Percentiles rank a stretch among this genome's conserved stretches.
These are phyloP conservation scores for Pythium chondricola DNA, from an alignment of 352 stramenopile species.

Conservation along the genomic window DNA sequence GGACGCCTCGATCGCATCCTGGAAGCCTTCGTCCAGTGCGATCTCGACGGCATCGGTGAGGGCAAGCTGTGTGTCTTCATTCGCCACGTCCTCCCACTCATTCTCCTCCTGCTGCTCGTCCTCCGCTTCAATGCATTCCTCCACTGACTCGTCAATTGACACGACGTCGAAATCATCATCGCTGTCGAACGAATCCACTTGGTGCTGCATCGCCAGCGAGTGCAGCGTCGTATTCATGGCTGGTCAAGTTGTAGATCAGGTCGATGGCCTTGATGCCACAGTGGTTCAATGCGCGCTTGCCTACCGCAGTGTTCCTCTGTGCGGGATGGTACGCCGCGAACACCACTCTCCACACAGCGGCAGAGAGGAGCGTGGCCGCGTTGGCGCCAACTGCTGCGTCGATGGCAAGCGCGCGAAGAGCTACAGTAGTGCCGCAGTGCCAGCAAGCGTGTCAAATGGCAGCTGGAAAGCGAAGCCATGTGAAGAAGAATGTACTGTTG, in stretches of 20 bases:
- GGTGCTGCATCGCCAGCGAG: slow-evolving; percentile 3
- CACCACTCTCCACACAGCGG: not conserved
- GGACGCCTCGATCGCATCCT: slow-evolving; percentile 8
- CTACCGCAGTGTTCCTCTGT: not conserved
- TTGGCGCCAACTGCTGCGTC: not conserved
- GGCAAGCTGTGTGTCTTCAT: not conserved
- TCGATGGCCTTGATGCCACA: too few relatives aligned
- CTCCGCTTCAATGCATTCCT: not conserved
- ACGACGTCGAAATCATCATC: slow-evolving; percentile 31
- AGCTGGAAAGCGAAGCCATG: slow-evolving; percentile 20
- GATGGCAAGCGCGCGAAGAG: not conserved
- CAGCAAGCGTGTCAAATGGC: not conserved
- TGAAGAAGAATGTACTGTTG: not conserved
- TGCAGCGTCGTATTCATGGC: slow-evolving; percentile 1
- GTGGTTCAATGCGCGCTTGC: too few relatives aligned
- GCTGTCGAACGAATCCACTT: slow-evolving; percentile 25
- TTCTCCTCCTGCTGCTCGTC: slow-evolving; percentile 12
- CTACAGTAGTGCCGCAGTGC: not conserved
- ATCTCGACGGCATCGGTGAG: slow-evolving; percentile 2
- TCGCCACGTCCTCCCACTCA: slow-evolving; percentile 46
- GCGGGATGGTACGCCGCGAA: not conserved
- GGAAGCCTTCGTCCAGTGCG: slow-evolving; percentile 4
- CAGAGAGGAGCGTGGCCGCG: slow-evolving; percentile 1
- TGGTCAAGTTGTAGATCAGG: too few relatives aligned
- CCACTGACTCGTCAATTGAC: slow-evolving; percentile 15